Percentiles rank a stretch among this genome's conserved stretches.
Conservation (phyloP, 2,329 filamentous ascomycete species). For the Incumbomyces delicatus region DNA sequence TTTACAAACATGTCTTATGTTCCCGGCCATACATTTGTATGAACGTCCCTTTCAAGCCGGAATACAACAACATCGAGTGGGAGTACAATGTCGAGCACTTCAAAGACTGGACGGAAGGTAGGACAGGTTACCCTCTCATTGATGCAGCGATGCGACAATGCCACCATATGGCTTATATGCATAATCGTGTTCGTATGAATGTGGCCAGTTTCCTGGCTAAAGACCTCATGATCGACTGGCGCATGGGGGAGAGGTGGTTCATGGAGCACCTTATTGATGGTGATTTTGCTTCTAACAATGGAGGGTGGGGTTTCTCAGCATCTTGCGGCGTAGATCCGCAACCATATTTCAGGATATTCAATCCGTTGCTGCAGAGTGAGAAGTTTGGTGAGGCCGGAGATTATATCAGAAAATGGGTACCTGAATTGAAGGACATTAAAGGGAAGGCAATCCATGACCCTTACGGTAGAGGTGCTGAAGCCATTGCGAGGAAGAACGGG, state of each 20-base stretch:
- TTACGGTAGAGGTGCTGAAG: constrained; percentile 54
- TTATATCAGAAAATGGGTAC: constrained; percentile 76
- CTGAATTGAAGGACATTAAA: constrained; percentile 50
- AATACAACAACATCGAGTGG: constrained; percentile 75
- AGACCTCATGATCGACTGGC: constrained; percentile 73
- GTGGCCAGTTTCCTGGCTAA: constrained; percentile 72
- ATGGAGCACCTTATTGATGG: constrained; percentile 73
- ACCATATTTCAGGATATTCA: constrained; percentile 87
- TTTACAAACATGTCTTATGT: constrained; percentile 76
- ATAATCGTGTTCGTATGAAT: constrained; percentile 78
- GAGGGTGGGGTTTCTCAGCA: constrained; percentile 57
- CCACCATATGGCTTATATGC: constrained; percentile 61
- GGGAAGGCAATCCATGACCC: constrained; percentile 67
- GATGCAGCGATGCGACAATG: constrained; percentile 81
- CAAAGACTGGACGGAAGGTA: constrained; percentile 61
- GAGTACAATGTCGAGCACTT: constrained; percentile 64
- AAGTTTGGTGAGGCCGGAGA: constrained; percentile 70
- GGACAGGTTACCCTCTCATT: constrained; percentile 72
- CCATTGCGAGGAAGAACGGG: constrained; percentile 52
- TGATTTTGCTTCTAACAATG: constrained; percentile 70
- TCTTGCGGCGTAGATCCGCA: constrained; percentile 71
- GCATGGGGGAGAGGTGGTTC: constrained; percentile 70
- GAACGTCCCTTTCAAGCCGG: constrained; percentile 71
- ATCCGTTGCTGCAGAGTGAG: constrained; percentile 73
- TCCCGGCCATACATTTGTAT: constrained; percentile 70